Conservation (phyloP, 176 grass and related monocot species). For the maize (Zea mays) region Zm-B73-REFERENCE-NAM-5.0 NC_050102.1:149476001-149476500, state of each 20-base stretch:
- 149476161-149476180: neutral
- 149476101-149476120: conserved; percentile 77
- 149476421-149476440: conserved; percentile 4
- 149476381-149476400: conserved; percentile 4
- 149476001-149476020: conserved; percentile 95
- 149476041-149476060: conserved; percentile 98
- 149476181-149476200: neutral
- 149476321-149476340: neutral
- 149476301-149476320: neutral
- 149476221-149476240: neutral
- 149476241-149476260: conserved; percentile 2
- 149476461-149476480: neutral
- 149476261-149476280: neutral
- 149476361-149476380: neutral
- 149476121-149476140: conserved; percentile 90
- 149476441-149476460: neutral
- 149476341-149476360: neutral
- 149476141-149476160: conserved; percentile 32
- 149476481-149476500: no score
- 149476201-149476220: conserved; percentile 12
- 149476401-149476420: neutral
- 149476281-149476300: neutral
- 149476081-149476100: conserved; percentile 68
- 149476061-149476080: conserved; percentile 93
- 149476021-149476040: conserved; percentile 98